Base-by-base conservation (phyloP, 441 rosid genomes). In the Sinapis alba region DNA sequence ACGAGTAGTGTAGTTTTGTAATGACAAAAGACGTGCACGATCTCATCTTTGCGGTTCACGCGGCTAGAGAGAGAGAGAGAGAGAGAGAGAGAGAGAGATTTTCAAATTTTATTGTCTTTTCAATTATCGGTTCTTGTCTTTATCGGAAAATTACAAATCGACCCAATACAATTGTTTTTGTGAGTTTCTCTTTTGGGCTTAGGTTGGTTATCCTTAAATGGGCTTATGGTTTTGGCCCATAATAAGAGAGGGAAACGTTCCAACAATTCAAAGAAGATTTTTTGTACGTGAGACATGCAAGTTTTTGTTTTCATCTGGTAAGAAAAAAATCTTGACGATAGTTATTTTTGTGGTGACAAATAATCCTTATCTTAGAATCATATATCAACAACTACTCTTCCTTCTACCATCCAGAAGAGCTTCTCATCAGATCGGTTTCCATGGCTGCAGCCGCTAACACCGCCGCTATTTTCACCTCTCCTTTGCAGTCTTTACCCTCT, bases 371-470 rank as follows among this genome's bases (percentile, higher is more conserved):
- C 81, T 73, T 63, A 19, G 32, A 62, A 63, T 18, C 24, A 54
- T 73, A 51, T 56, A 73, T 45, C 28, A 71, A 9, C 27, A 72
- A 15, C 27, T 20, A 60, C 10, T 65, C 53, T 0, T 72, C 67
- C 5, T 58, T 34, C 53, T 15, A 34, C 41, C 34, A 27, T 63
- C 59, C 36, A 20, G 20, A 45, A 32, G 56, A 34, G 51, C 1
- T 54, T 56, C 45, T 73, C 65, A 73, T 41, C 11, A 59, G 27
- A 70, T 65, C 76, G 30, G 60, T 34, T 63, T 7, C 73, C 60
- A 88, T 90, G 97, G 94, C 93, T 38, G 80, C 89, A 86, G 86
- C 91, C 4, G 78, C 89, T 53, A 63, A 83, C 34, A 27, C 76
- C 21, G 71, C 84, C 3, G 75, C 95, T 3, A 68, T 90, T 66